phyloP scores from a whole-genome alignment of 2,329 filamentous ascomycete genomes.

The Monilinia aucupariae region DNA sequence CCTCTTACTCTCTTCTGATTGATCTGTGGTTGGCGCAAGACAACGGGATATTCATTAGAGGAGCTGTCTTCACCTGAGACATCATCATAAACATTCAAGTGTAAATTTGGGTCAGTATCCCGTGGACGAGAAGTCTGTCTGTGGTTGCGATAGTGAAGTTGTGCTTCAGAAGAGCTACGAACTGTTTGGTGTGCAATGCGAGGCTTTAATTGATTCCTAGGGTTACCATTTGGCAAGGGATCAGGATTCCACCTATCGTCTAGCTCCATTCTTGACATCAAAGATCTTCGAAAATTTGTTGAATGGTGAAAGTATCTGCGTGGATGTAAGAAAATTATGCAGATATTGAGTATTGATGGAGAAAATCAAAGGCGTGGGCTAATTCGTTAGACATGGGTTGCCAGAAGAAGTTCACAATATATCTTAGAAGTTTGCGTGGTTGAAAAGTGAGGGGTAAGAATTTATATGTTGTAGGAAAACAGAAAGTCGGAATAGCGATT shows the following conservation, averaged over 20 bases:
- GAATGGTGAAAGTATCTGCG: background rate
- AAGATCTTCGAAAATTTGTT: background rate
- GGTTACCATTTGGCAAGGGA: constrained; percentile 3
- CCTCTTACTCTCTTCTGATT: background rate
- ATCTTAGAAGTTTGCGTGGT: background rate
- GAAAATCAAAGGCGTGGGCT: background rate
- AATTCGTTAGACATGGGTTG: background rate
- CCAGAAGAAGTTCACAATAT: too few relatives aligned
- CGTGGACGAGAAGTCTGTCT: background rate
- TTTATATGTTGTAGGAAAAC: background rate
- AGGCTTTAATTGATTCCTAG: background rate
- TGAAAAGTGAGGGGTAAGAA: background rate
- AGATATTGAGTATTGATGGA: too few relatives aligned
- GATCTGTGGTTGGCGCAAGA: background rate
- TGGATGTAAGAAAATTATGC: background rate
- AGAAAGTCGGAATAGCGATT: background rate
- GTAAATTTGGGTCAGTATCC: background rate
- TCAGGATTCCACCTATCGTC: constrained; percentile 5
- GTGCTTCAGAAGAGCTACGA: too few relatives aligned
- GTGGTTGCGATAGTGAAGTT: background rate
- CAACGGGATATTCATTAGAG: background rate
- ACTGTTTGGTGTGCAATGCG: background rate
- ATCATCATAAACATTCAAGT: background rate
- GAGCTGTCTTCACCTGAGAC: background rate
- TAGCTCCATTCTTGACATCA: background rate